Evolutionary conservation across 495 filamentous ascomycete genomes (phyloP).

Genomic region (Penicillium dipodomyicola): DNA sequence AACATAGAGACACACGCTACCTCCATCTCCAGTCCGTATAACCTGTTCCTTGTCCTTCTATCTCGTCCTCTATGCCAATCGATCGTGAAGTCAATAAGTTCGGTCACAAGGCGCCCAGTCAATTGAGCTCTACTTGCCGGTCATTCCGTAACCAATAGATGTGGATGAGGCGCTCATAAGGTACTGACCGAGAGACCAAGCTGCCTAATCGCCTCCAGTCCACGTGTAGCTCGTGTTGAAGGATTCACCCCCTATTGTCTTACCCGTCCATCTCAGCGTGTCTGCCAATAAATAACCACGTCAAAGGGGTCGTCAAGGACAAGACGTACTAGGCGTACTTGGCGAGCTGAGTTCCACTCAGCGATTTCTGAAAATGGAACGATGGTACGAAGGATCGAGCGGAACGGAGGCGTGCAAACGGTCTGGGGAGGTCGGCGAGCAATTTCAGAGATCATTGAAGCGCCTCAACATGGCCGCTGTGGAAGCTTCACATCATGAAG

Average conservation of each 20-base stretch:
- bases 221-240: not conserved
- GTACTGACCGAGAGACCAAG: not conserved
- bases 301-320: not conserved
- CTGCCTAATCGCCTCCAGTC: not conserved
- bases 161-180: not conserved
- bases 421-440: not conserved
- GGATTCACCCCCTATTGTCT: not conserved
- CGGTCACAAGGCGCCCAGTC: not conserved
- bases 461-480: too few species aligned
- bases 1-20: too few species aligned
- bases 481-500: not conserved
- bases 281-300: not conserved
- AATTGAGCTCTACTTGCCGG: not conserved
- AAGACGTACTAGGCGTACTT: slow-evolving; percentile 1
- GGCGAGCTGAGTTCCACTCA: not conserved
- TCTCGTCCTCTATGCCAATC: not conserved
- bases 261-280: not conserved
- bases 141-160: not conserved
- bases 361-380: not conserved
- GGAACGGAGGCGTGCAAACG: not conserved
- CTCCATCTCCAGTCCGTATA: not conserved
- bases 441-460: not conserved
- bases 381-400: not conserved
- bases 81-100: not conserved
- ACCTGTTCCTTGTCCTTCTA: slow-evolving; percentile 1